Percentiles rank a stretch among this genome's conserved stretches.
phyloP scores from a whole-genome alignment of 2,329 filamentous ascomycete species.

The Colletotrichum musicola region DNA sequence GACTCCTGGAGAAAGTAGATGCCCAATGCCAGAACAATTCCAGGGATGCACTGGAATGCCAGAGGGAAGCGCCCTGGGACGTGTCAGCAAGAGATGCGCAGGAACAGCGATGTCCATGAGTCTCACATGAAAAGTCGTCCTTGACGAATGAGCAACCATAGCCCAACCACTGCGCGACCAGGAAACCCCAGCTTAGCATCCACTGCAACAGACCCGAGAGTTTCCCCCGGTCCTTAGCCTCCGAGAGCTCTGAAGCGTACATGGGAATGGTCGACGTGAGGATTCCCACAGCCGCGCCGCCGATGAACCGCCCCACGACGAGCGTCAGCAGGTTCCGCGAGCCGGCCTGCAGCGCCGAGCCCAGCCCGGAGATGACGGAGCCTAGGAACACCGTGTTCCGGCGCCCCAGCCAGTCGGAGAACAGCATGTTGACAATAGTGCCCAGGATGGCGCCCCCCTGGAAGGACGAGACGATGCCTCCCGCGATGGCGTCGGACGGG shows the following conservation, averaged over 20 bases:
- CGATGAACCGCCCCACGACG: conserved; percentile 62
- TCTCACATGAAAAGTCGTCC: conserved; percentile 47
- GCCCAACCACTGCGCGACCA: conserved; percentile 53
- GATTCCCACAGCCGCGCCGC: conserved; percentile 61
- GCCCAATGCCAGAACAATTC: conserved; percentile 42
- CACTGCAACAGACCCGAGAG: conserved; percentile 57
- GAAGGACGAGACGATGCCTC: conserved; percentile 46
- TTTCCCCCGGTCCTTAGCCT: conserved; percentile 52
- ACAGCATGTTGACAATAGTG: conserved; percentile 46
- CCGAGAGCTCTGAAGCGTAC: conserved; percentile 58
- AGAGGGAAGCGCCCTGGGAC: conserved; percentile 48
- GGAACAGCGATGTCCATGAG: conserved; percentile 19
- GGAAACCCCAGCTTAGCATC: conserved; percentile 57
- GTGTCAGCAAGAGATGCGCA: background rate
- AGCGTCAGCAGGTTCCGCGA: conserved; percentile 54
- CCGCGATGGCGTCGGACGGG: conserved; percentile 46
- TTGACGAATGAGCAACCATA: conserved; percentile 48
- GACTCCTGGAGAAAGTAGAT: conserved; percentile 46
- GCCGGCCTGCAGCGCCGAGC: conserved; percentile 49
- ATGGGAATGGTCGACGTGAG: conserved; percentile 61
- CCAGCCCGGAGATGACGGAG: conserved; percentile 46
- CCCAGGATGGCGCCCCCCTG: conserved; percentile 47
- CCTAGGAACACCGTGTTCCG: conserved; percentile 47
- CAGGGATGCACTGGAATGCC: conserved; percentile 46
- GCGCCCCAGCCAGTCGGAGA: conserved; percentile 48